Base-by-base conservation (phyloP, 2,329 filamentous ascomycete genomes). In the Epichloe amarillans region DNA sequence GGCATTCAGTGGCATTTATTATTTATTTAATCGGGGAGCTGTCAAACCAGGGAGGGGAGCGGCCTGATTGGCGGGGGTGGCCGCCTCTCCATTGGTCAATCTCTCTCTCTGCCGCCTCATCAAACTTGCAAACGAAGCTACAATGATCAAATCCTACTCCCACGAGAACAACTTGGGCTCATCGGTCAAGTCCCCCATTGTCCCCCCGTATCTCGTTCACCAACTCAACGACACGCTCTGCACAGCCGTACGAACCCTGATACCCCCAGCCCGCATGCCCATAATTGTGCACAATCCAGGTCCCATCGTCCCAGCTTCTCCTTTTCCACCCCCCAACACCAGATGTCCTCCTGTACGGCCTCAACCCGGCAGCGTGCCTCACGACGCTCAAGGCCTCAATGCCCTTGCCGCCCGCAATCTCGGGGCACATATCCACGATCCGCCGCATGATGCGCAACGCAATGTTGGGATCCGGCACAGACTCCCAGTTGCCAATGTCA, bases 401-500 rank as follows among this genome's bases (percentile, higher is more conserved):
- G 1, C 87, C 84, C 65, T 82, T 75, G 3, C 84, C 79, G 12
- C 61, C 71, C 1, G 79, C 79, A 55, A 91, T 70, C 50, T 74
- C 70, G 0, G 87, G 87, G 60, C 80, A 79, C 33, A 80, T 65
- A 35, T 79, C 76, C 5, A 87, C 72, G 21, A 76, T 75, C n/a
- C 89, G 77, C 67, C 83, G 82, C 86, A 95, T 93, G 63, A 95
- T 95, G 12, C 89, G 76, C 50, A 77, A 68, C 0, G 89, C 87
- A n/a, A 88, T 73, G 61, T 86, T 88, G 0, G 84, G 83, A 60
- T 95, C 89, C 1, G 84, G 82, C 56, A 83, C 76, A 38, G 81
- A 77, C 57, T 93, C 86, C 88, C 88, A 95, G 60, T 82, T 84
- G 30, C 82, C 76, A 59, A 84, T 79, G 64, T 89, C 83, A 60